Conservation (phyloP, 306 rosid genomes). For the Cucurbita ficifolia region DNA sequence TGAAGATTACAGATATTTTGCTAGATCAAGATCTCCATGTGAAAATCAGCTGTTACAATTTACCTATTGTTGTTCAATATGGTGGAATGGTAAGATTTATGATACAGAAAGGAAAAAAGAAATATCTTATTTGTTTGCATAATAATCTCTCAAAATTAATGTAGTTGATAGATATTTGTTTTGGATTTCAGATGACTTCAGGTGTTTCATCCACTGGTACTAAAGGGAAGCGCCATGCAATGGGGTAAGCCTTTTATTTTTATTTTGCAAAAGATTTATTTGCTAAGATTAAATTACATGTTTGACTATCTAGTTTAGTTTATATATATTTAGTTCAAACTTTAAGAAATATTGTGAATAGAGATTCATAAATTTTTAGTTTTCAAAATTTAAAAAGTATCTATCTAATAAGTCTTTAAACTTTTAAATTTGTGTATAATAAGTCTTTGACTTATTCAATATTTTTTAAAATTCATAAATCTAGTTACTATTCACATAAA, state of each 20-base stretch:
- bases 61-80: slow-evolving; percentile 43
- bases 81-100: slow-evolving; percentile 48
- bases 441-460: background rate
- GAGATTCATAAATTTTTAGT: too few relatives aligned
- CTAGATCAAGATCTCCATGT: slow-evolving; percentile 58
- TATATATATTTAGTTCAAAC: too few relatives aligned
- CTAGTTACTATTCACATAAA: too few relatives aligned
- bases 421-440: too few relatives aligned
- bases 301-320: too few relatives aligned
- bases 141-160: background rate
- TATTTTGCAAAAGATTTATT: background rate
- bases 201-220: slow-evolving; percentile 24
- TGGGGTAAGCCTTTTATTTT: slow-evolving; percentile 22
- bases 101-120: background rate
- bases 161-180: background rate
- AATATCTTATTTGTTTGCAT: background rate
- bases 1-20: slow-evolving; percentile 69
- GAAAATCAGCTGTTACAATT: slow-evolving; percentile 64
- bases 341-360: too few relatives aligned
- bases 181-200: slow-evolving; percentile 32
- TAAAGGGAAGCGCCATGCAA: slow-evolving; percentile 45
- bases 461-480: too few relatives aligned
- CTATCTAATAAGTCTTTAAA: too few relatives aligned
- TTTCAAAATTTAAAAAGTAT: too few relatives aligned
- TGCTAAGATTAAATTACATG: too few relatives aligned